These are phyloP conservation scores for Chrysosporium queenslandicum DNA, from an alignment of 2,329 filamentous ascomycete genomes.

Conservation along the genomic window DNA sequence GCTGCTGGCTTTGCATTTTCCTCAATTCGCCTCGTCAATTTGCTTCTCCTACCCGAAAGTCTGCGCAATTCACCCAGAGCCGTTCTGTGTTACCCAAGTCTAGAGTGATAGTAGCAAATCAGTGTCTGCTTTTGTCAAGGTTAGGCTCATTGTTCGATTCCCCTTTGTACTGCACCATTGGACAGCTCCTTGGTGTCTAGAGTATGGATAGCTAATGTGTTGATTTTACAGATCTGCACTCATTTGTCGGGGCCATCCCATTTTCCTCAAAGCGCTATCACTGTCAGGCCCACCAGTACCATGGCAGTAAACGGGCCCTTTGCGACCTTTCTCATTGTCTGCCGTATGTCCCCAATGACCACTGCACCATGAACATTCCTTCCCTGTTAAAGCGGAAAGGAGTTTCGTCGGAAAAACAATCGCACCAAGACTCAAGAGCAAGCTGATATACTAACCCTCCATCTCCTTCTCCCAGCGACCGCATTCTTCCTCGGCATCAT, in stretches of 20 bases:
- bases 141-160: not conserved
- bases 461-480: conserved; percentile 47
- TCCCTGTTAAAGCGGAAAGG: not conserved
- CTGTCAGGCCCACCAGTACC: not conserved
- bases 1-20: not conserved
- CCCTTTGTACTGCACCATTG: not conserved
- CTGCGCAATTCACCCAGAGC: not conserved
- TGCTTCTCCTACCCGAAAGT: not conserved
- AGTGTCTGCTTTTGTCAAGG: not conserved
- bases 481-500: conserved; percentile 98
- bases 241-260: not conserved
- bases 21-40: not conserved
- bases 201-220: not conserved
- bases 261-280: not conserved
- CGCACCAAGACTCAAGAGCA: not conserved
- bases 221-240: not conserved
- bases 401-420: too few species aligned
- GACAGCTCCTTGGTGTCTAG: not conserved
- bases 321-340: conserved; percentile 92
- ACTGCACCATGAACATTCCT: not conserved
- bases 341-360: conserved; percentile 54
- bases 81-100: too few species aligned
- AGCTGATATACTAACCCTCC: conserved; percentile 5
- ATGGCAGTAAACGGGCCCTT: conserved; percentile 54
- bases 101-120: too few species aligned